Percentiles rank a stretch among this genome's conserved stretches.
Evolutionary conservation across 306 rosid genomes (phyloP).

Genomic region (Hylodesmum podocarpum): DNA sequence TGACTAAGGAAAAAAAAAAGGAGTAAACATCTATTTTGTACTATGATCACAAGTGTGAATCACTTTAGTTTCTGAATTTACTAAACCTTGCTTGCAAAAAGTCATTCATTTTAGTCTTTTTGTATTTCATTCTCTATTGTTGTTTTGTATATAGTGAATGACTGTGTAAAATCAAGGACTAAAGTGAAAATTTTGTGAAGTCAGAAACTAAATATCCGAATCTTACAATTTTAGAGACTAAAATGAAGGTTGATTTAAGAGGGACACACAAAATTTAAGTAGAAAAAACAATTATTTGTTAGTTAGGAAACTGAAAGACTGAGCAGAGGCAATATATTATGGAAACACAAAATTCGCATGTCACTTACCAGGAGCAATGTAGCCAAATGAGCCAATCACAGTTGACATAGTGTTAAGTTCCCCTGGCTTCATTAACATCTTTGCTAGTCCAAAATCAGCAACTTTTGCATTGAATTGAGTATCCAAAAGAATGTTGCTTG

Average conservation of each 20-base stretch:
- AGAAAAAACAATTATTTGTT: too few species aligned
- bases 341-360: slow-evolving; percentile 10
- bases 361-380: slow-evolving; percentile 42
- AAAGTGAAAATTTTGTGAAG: neutral
- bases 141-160: neutral
- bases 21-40: neutral
- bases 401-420: slow-evolving; percentile 36
- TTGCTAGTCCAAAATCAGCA: slow-evolving; percentile 42
- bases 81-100: neutral
- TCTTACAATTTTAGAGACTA: neutral
- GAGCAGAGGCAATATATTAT: neutral
- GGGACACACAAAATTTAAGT: neutral
- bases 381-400: slow-evolving; percentile 43
- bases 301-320: too few species aligned
- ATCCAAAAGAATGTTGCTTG: slow-evolving; percentile 45
- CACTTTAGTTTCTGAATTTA: neutral
- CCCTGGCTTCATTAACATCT: slow-evolving; percentile 32
- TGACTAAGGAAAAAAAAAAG: neutral
- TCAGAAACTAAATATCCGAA: neutral
- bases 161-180: neutral
- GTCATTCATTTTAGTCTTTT: neutral
- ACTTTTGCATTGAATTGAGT: slow-evolving; percentile 42
- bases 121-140: neutral
- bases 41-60: neutral
- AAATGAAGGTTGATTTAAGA: neutral